A percentile compares a stretch with the other conserved stretches of the same genome.
These are phyloP conservation scores for Collybia nuda DNA, from an alignment of 768 basidiomycete genomes.

Conservation along the genomic window DNA sequence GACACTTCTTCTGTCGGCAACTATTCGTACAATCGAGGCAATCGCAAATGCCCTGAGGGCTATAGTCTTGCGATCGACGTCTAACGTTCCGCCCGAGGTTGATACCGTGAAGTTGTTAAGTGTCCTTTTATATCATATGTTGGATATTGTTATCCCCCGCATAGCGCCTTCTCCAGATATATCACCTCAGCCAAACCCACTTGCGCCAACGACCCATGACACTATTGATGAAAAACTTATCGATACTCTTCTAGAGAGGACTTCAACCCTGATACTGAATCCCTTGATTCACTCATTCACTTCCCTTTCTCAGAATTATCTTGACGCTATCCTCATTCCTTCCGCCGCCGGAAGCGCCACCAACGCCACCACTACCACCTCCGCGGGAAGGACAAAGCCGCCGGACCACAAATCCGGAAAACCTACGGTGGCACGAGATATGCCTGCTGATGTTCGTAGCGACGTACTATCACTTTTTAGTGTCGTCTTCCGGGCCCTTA, in stretches of 20 bases:
- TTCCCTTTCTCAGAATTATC: constrained; percentile 11
- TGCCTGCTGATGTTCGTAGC: constrained; percentile 24
- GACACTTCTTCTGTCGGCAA: constrained; percentile 24
- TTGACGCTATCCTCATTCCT: constrained; percentile 11
- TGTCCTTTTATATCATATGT: constrained; percentile 14
- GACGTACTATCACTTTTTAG: constrained; percentile 26
- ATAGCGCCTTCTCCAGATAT: constrained; percentile 7
- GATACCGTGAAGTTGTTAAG: constrained; percentile 19
- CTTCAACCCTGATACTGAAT: constrained; percentile 11
- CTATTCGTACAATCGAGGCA: constrained; percentile 27
- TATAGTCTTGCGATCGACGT: constrained; percentile 4
- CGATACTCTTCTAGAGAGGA: constrained; percentile 13
- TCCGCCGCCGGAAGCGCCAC: not conserved
- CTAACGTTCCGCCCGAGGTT: constrained; percentile 8
- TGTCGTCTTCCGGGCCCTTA: constrained; percentile 16
- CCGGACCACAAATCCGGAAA: constrained; percentile 4
- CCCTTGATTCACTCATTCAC: constrained; percentile 14
- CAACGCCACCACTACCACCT: not conserved
- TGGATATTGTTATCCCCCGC: constrained; percentile 14
- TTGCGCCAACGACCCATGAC: not conserved
- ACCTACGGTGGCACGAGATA: not conserved
- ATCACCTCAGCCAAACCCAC: constrained; percentile 1
- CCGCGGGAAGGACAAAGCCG: constrained; percentile 7
- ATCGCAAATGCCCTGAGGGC: constrained; percentile 14
- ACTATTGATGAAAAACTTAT: constrained; percentile 3